phyloP scores from a whole-genome alignment of 805 yeast species.

The Candida manassasensis region DNA sequence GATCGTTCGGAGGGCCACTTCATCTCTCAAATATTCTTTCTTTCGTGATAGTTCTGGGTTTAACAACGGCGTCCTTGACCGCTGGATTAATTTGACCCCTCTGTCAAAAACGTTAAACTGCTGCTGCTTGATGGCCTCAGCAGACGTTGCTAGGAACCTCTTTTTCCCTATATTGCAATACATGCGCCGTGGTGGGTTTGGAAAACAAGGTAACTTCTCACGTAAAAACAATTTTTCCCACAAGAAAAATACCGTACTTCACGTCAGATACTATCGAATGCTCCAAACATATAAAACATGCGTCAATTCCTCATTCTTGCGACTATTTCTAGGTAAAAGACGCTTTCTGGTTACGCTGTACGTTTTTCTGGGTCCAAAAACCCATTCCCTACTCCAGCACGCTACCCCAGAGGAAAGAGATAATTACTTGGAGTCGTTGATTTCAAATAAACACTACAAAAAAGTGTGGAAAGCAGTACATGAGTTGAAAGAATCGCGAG shows the following conservation, averaged over 20 bases:
- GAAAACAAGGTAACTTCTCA: too few species aligned
- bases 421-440: not conserved
- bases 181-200: not conserved
- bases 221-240: too few species aligned
- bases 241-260: too few species aligned
- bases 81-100: conserved; percentile 54
- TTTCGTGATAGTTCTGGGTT: conserved; percentile 43
- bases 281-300: too few species aligned
- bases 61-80: conserved; percentile 46
- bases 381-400: not conserved
- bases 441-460: not conserved
- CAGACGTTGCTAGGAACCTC: conserved; percentile 23
- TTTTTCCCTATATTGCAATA: not conserved
- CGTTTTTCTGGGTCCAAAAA: not conserved
- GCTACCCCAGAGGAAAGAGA: not conserved
- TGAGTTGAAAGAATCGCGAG: not conserved
- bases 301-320: too few species aligned
- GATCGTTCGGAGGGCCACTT: conserved; percentile 65
- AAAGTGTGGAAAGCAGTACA: conserved; percentile 1
- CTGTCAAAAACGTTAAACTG: conserved; percentile 55
- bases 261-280: too few species aligned
- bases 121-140: conserved; percentile 17
- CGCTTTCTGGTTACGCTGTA: not conserved
- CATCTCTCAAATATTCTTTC: conserved; percentile 71
- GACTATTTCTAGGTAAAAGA: too few species aligned